Conservation (phyloP, 176 grass and related monocot genomes). For the Carex kokanica region DNA sequence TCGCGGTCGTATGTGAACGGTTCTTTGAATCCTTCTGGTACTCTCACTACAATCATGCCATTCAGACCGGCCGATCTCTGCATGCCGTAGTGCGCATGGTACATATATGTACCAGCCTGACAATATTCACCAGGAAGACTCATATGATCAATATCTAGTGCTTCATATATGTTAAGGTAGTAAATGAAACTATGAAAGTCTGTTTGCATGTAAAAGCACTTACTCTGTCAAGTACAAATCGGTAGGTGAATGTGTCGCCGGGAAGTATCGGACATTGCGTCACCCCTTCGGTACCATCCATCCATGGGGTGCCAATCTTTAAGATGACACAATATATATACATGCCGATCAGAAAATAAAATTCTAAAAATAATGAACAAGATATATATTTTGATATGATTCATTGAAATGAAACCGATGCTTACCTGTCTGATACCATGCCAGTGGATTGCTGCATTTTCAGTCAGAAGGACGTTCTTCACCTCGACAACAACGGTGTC, state of each 20-base stretch:
- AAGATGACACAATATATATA: not conserved
- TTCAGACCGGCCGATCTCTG: conserved; percentile 74
- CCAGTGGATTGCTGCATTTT: conserved; percentile 89
- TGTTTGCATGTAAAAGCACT: not conserved
- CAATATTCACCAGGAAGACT: not conserved
- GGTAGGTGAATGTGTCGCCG: conserved; percentile 55
- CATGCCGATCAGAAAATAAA: not conserved
- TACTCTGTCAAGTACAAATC: conserved; percentile 64
- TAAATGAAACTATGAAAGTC: not conserved
- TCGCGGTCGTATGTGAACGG: conserved; percentile 68
- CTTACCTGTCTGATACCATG: conserved; percentile 67
- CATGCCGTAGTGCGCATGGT: conserved; percentile 88
- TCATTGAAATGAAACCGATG: too few relatives aligned
- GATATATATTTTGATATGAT: not conserved
- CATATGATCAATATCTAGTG: not conserved
- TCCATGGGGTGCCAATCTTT: conserved; percentile 77
- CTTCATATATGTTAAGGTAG: not conserved
- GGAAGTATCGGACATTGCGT: conserved; percentile 68
- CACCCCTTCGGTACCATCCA: conserved; percentile 75
- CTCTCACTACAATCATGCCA: conserved; percentile 55
- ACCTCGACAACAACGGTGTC: conserved; percentile 59
- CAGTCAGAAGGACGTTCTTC: conserved; percentile 63
- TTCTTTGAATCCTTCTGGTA: conserved; percentile 23
- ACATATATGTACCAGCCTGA: conserved; percentile 59
- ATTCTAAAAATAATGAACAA: not conserved